Evolutionary conservation across 108 stramenopile genomes (phyloP), one percentile per base, ranked within the genome.

Genomic region (Nitzschia putrida): DNA sequence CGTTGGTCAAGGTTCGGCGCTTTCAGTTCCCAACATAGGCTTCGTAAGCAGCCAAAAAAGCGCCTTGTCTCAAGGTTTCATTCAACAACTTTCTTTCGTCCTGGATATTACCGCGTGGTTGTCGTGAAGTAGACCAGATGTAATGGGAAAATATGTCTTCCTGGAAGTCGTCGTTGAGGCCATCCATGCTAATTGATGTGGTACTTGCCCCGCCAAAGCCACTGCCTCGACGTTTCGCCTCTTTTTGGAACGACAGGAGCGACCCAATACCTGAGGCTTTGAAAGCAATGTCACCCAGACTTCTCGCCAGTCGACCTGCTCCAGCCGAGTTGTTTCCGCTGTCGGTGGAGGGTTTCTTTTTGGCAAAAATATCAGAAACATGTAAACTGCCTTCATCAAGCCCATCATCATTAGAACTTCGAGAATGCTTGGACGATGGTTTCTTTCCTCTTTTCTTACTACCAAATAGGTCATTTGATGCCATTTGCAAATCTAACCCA

Each of bases 231-330:
- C 61, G 61, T 10, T 63, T 63, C 13, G 44, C n/a, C 45, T 63
- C 61, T 23, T 63, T 63, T 47, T 63, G 61, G 18, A 44, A 43
- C 1, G 61, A n/a, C 22, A 63, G 61, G 2, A 63, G 11, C 2
- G 61, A 45, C 12, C 61, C 61, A 44, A 63, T 41, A 45, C 44
- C 61, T 0, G 61, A 63, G 8, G 61, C 61, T 24, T 63, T 63
- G 44, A 63, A 63, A 6, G 44, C 44, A 25, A 63, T 63, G 23
- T 44, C 61, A 16, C 61, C 61, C 42, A 63, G 43, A 39, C 61
- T 63, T 47, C 23, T 18, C 43, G 43, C 44, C 42, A 63, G 4
- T 24, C 61, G 61, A 12, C 21, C 20, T 3, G 22, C 24, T 22
- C 22, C 12, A 13, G 22, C 12, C 0, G 57, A 39, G 40, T 39